phyloP scores from a whole-genome alignment of 257 asterid genomes.

The Przewalskia tangutica region DNA sequence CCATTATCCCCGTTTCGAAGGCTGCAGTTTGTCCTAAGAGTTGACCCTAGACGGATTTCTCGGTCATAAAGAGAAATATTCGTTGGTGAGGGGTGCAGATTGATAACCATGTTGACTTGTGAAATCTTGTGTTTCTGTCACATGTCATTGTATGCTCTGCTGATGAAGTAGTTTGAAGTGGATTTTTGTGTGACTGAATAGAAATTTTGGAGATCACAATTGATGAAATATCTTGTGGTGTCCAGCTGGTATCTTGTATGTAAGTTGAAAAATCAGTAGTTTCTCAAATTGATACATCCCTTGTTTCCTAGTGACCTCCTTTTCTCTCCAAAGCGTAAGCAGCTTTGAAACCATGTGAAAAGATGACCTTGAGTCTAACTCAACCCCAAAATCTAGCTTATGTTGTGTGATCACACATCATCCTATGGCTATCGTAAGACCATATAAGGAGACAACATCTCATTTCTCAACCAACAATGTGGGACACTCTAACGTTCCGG shows the following conservation, averaged over 20 bases:
- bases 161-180: neutral
- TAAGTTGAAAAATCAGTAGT: neutral
- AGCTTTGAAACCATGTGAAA: too few relatives aligned
- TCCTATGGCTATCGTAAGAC: neutral
- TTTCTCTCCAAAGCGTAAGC: neutral
- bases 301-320: neutral
- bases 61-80: neutral
- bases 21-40: neutral
- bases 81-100: neutral
- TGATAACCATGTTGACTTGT: neutral
- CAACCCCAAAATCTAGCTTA: neutral
- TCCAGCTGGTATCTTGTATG: neutral
- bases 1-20: neutral
- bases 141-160: neutral
- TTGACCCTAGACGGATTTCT: neutral
- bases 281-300: neutral
- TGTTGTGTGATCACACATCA: neutral
- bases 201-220: neutral
- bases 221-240: neutral
- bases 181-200: neutral
- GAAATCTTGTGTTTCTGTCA: neutral
- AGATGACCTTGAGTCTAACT: too few relatives aligned
- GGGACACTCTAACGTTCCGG: neutral
- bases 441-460: too few relatives aligned
- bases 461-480: neutral